These are phyloP conservation scores for Paxillus involutus DNA, from an alignment of 768 basidiomycete species.

Conservation along the genomic window DNA sequence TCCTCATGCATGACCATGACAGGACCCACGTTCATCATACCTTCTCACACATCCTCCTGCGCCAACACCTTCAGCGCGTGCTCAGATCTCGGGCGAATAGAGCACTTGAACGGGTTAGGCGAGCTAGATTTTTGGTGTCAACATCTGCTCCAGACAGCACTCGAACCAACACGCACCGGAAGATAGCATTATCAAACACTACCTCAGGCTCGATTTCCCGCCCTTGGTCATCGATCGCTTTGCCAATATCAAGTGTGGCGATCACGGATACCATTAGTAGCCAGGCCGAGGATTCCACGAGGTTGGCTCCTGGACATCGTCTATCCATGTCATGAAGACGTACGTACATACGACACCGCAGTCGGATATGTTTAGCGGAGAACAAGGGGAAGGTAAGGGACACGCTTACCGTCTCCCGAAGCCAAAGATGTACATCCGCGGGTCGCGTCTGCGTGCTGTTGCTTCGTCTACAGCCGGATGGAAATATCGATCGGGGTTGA, in stretches of 20 bases:
- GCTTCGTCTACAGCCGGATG: constrained; percentile 16
- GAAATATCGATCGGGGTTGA: constrained; percentile 56
- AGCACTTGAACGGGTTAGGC: constrained; percentile 49
- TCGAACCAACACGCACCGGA: constrained; percentile 43
- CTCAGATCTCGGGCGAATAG: constrained; percentile 51
- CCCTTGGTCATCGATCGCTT: constrained; percentile 50
- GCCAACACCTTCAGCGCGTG: constrained; percentile 41
- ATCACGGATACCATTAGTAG: constrained; percentile 54
- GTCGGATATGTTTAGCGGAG: too few relatives aligned
- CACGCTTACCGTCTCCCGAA: constrained; percentile 42
- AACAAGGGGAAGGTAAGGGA: too few relatives aligned
- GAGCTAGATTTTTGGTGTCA: constrained; percentile 29
- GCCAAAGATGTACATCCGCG: constrained; percentile 46
- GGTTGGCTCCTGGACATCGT: constrained; percentile 61
- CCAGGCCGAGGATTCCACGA: constrained; percentile 67
- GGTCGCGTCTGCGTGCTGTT: constrained; percentile 35
- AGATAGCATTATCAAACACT: constrained; percentile 59
- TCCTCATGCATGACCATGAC: too few relatives aligned
- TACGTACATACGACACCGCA: too few relatives aligned
- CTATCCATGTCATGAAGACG: constrained; percentile 25
- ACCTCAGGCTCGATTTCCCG: constrained; percentile 48
- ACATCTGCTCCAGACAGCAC: neutral
- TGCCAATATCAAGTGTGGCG: constrained; percentile 55
- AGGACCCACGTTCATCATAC: too few relatives aligned
- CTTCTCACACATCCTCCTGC: constrained; percentile 16